Percentiles rank a stretch among this genome's conserved stretches.
Evolutionary conservation across 129 eudicot genomes (phyloP).

Genomic region (Oenanthe sinensis): DNA sequence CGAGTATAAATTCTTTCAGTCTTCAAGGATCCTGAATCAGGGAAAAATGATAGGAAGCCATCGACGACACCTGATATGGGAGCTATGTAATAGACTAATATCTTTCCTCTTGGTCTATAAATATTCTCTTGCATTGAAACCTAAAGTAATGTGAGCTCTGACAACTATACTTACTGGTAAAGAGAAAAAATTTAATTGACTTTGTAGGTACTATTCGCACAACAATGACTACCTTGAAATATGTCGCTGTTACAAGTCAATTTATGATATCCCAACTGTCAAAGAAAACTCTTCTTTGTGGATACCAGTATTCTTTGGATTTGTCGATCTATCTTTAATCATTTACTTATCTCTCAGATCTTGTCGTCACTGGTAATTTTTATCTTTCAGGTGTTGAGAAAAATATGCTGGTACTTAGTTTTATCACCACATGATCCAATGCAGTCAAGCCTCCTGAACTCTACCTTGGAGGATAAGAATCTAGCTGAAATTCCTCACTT

Average conservation of each 20-base stretch:
- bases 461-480: conserved; percentile 88
- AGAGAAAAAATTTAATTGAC: neutral
- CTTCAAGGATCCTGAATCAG: neutral
- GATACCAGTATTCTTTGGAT: conserved; percentile 45
- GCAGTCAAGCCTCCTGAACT: conserved; percentile 90
- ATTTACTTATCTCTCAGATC: neutral
- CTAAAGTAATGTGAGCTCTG: neutral
- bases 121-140: neutral
- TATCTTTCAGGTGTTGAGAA: conserved; percentile 55
- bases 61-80: neutral
- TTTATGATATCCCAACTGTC: conserved; percentile 88
- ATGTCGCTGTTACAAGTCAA: conserved; percentile 87
- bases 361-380: neutral
- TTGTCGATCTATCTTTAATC: neutral
- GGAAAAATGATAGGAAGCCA: neutral
- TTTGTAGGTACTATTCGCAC: conserved; percentile 66
- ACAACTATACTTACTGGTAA: neutral
- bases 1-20: neutral
- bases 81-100: neutral
- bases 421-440: conserved; percentile 92
- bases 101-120: neutral
- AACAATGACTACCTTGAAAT: conserved; percentile 87
- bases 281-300: conserved; percentile 69
- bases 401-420: conserved; percentile 87
- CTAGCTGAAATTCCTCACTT: conserved; percentile 81